Evolutionary conservation across 1,284 basidiomycete species (phyloP).

Genomic region (Bondarzewia mesenterica): DNA sequence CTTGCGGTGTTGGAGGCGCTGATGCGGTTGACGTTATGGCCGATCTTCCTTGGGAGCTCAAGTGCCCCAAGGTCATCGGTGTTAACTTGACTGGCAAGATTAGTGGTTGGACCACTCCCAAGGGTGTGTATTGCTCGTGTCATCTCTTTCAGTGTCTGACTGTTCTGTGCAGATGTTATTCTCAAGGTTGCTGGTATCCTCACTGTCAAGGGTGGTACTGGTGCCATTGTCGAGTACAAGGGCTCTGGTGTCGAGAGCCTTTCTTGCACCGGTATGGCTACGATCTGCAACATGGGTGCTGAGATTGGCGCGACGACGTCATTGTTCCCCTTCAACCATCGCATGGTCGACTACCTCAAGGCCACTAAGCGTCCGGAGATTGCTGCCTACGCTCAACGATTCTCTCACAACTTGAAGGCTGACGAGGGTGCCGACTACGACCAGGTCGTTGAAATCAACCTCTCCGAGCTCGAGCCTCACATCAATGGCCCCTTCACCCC

Average conservation of each 20-base stretch:
- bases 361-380: constrained; percentile 90
- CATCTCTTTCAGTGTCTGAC: neutral
- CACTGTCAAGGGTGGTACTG: constrained; percentile 97
- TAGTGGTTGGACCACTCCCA: constrained; percentile 94
- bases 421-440: constrained; percentile 94
- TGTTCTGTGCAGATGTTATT: constrained; percentile 76
- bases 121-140: constrained; percentile 49
- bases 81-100: constrained; percentile 96
- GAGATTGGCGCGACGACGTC: constrained; percentile 99
- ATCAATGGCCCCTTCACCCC: constrained; percentile 99
- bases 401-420: constrained; percentile 88
- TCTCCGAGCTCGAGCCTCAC: constrained; percentile 95
- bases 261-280: constrained; percentile 99
- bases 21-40: constrained; percentile 99
- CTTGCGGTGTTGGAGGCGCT: constrained; percentile 98
- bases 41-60: constrained; percentile 95
- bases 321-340: constrained; percentile 96
- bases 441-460: constrained; percentile 90
- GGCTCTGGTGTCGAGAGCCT: constrained; percentile 93
- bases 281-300: constrained; percentile 99
- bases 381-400: constrained; percentile 84
- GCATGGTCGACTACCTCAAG: constrained; percentile 90
- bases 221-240: constrained; percentile 93
- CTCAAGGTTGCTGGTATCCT: constrained; percentile 97
- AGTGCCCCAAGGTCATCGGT: constrained; percentile 98